These are phyloP conservation scores for Cordyceps pruinosa DNA, from an alignment of 2,329 filamentous ascomycete species.

Conservation along the genomic window DNA sequence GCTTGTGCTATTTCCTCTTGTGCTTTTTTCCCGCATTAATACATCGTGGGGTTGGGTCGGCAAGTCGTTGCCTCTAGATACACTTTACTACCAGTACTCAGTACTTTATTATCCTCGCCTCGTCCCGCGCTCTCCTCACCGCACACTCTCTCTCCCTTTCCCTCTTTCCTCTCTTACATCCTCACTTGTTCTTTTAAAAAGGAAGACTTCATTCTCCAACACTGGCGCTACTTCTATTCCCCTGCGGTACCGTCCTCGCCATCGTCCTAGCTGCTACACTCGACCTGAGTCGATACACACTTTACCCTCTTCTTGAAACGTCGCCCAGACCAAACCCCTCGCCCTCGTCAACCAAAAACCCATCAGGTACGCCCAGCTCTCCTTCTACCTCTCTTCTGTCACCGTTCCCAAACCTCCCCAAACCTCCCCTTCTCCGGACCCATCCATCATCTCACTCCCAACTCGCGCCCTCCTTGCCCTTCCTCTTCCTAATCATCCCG, in stretches of 20 bases:
- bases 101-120: neutral
- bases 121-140: neutral
- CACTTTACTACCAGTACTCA: too few species aligned
- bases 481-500: constrained; percentile 5
- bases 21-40: neutral
- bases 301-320: neutral
- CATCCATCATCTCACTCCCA: neutral
- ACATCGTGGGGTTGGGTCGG: neutral
- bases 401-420: constrained; percentile 1
- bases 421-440: neutral
- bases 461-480: neutral
- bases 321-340: neutral
- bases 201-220: neutral
- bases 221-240: constrained; percentile 3
- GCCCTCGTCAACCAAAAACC: neutral
- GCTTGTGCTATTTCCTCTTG: neutral
- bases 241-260: neutral
- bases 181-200: neutral
- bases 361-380: neutral
- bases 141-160: neutral
- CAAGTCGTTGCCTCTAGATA: neutral
- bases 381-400: neutral
- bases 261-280: constrained; percentile 4
- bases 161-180: neutral
- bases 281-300: constrained; percentile 2